Evolutionary conservation across 129 eudicot genomes (phyloP).

Genomic region (Chrysanthemum seticuspe): DNA sequence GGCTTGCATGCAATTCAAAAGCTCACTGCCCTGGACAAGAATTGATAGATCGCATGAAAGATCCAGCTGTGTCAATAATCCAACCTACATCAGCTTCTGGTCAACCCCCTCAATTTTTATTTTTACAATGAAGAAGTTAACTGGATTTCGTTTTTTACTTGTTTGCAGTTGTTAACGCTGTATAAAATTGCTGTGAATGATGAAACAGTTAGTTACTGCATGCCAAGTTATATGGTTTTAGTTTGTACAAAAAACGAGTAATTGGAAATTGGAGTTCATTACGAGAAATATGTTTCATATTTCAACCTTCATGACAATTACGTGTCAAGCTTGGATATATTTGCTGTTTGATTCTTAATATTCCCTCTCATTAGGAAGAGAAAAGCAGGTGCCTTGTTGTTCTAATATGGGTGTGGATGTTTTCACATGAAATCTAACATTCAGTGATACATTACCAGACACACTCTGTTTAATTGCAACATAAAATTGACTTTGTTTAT

Average conservation of each 20-base stretch:
- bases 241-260: background rate
- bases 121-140: background rate
- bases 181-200: background rate
- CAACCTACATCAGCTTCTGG: too few relatives aligned
- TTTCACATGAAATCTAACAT: too few relatives aligned
- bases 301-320: background rate
- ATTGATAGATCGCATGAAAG: background rate
- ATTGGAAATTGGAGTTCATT: background rate
- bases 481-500: too few relatives aligned
- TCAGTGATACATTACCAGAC: too few relatives aligned
- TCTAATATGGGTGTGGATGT: too few relatives aligned
- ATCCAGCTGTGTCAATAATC: background rate
- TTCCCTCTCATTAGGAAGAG: background rate
- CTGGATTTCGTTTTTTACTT: background rate
- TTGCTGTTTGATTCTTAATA: background rate
- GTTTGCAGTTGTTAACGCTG: background rate
- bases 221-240: background rate
- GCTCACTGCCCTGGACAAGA: background rate
- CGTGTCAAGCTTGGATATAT: background rate
- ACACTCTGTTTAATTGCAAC: too few relatives aligned
- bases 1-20: background rate
- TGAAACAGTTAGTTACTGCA: background rate
- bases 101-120: too few relatives aligned
- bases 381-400: too few relatives aligned
- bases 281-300: background rate